These are phyloP conservation scores for Pseudozyma tsukubaensis DNA, from an alignment of 1,284 basidiomycete genomes.

Conservation along the genomic window DNA sequence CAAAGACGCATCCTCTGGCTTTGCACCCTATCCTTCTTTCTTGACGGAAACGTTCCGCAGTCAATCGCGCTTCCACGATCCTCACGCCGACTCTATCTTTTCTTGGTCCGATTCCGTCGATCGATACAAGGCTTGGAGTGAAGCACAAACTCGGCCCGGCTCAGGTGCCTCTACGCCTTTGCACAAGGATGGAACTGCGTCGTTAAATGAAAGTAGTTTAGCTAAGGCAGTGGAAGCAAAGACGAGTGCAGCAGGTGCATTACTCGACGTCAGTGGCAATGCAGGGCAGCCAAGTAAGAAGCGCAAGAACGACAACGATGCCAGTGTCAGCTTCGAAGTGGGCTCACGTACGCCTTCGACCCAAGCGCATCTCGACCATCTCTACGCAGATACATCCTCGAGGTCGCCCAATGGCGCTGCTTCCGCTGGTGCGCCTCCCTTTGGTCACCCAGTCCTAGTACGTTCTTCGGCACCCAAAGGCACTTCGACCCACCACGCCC, in stretches of 20 bases:
- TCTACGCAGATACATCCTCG: slow-evolving; percentile 30
- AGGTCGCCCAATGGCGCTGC: slow-evolving; percentile 18
- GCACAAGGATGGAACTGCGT: slow-evolving; percentile 3
- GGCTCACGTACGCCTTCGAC: slow-evolving; percentile 27
- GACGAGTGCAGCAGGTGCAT: background rate
- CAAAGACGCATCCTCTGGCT: slow-evolving; percentile 73
- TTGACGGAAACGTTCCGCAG: slow-evolving; percentile 79
- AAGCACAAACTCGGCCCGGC: slow-evolving; percentile 54
- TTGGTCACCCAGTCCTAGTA: slow-evolving; percentile 49
- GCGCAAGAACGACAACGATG: slow-evolving; percentile 23
- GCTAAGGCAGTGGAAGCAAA: slow-evolving; percentile 29
- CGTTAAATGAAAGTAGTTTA: slow-evolving; percentile 10
- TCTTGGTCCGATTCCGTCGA: slow-evolving; percentile 63
- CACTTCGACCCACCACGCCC: slow-evolving; percentile 55
- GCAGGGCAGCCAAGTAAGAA: slow-evolving; percentile 15
- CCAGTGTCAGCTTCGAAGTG: background rate
- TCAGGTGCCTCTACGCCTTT: slow-evolving; percentile 49
- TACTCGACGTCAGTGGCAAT: slow-evolving; percentile 17
- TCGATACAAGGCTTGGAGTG: slow-evolving; percentile 62
- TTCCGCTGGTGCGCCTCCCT: slow-evolving; percentile 30
- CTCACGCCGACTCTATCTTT: slow-evolving; percentile 69
- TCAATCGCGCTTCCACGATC: slow-evolving; percentile 86
- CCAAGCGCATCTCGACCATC: slow-evolving; percentile 33
- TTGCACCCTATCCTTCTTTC: slow-evolving; percentile 87
- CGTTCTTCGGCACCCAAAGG: slow-evolving; percentile 51